phyloP scores from a whole-genome alignment of 306 rosid genomes.

The Mimosa bimucronata region DNA sequence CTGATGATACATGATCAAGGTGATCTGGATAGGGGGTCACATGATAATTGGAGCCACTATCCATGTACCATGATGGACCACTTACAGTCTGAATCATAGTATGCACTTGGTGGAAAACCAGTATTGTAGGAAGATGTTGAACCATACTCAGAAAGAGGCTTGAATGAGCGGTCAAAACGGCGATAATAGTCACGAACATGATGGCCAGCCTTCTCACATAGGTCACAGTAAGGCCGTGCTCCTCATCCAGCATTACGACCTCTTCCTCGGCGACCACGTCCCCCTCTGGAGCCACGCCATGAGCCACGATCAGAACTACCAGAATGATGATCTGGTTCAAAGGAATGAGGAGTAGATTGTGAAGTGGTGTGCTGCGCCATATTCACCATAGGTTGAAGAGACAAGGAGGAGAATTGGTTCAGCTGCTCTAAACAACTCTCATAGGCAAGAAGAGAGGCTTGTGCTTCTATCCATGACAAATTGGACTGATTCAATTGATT shows the following conservation, averaged over 20 bases:
- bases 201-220: neutral
- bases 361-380: neutral
- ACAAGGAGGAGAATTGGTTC: too few relatives aligned
- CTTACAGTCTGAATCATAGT: neutral
- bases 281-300: neutral
- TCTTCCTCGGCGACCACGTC: neutral
- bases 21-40: neutral
- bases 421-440: too few relatives aligned
- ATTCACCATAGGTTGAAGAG: too few relatives aligned
- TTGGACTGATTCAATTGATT: too few relatives aligned
- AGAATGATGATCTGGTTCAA: rapidly evolving
- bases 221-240: neutral
- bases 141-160: neutral
- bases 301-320: neutral
- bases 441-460: too few relatives aligned
- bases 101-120: neutral
- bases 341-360: neutral
- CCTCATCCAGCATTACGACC: neutral
- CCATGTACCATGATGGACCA: neutral
- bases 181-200: too few relatives aligned
- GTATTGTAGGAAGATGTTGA: too few relatives aligned
- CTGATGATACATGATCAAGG: neutral
- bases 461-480: too few relatives aligned
- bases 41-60: neutral
- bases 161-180: neutral